phyloP scores from a whole-genome alignment of 768 basidiomycete species.

The Pleurotus salmoneostramineus region DNA sequence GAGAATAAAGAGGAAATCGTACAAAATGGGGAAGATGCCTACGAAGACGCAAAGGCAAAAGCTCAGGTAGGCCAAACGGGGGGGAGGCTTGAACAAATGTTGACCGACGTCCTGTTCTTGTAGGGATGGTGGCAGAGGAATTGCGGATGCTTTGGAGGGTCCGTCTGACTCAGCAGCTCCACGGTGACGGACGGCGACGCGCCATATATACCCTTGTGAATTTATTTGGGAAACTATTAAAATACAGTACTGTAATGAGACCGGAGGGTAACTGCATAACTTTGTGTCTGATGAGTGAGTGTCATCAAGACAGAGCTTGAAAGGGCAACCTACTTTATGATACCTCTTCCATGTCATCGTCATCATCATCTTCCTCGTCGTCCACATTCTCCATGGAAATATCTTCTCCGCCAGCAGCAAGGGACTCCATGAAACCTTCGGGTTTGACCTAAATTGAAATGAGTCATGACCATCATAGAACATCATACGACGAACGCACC shows the following conservation, averaged over 20 bases:
- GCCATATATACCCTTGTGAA: too few relatives aligned
- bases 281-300: not conserved
- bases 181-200: too few relatives aligned
- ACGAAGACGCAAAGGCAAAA: conserved; percentile 3
- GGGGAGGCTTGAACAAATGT: not conserved
- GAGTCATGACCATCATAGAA: not conserved
- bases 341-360: conserved; percentile 71
- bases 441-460: conserved; percentile 23
- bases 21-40: not conserved
- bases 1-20: conserved; percentile 3
- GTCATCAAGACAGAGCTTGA: not conserved
- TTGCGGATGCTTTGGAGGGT: conserved; percentile 2
- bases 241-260: not conserved
- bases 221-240: too few relatives aligned
- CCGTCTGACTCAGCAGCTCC: not conserved
- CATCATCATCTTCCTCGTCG: conserved; percentile 55
- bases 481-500: conserved; percentile 23
- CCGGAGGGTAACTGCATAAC: not conserved
- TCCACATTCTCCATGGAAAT: conserved; percentile 51
- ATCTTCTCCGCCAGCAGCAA: conserved; percentile 29
- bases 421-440: conserved; percentile 43
- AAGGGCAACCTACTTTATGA: conserved; percentile 29
- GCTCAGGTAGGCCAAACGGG: not conserved
- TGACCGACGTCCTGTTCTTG: not conserved
- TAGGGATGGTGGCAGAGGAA: conserved; percentile 8